phyloP scores from a whole-genome alignment of 805 yeast genomes.

The Yamadazyma scolyti region DNA sequence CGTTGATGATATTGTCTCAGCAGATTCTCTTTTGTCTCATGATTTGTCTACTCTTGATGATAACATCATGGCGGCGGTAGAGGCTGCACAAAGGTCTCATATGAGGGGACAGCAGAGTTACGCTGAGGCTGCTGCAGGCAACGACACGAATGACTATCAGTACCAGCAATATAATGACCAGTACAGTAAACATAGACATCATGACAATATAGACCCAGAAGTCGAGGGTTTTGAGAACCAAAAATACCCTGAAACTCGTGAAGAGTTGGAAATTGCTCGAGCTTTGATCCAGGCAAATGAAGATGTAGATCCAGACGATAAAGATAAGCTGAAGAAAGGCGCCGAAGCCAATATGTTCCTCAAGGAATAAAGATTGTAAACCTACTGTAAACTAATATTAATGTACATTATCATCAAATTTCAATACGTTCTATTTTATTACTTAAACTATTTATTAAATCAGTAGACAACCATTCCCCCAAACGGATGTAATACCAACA shows the following conservation, averaged over 20 bases:
- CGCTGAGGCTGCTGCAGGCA: conserved; percentile 31
- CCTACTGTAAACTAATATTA: not conserved
- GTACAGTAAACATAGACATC: conserved; percentile 6
- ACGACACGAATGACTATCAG: conserved; percentile 9
- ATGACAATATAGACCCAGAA: conserved; percentile 45
- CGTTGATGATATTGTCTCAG: conserved; percentile 33
- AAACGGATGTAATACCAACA: conserved; percentile 5
- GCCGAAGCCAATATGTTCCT: conserved; percentile 19
- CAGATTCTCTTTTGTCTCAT: conserved; percentile 26
- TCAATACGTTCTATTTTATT: not conserved
- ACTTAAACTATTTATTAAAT: conserved; percentile 1
- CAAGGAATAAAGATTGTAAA: conserved; percentile 7
- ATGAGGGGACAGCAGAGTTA: conserved; percentile 19
- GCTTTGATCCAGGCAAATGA: conserved; percentile 62
- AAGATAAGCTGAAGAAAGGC: conserved; percentile 4
- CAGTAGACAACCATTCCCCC: conserved; percentile 20
- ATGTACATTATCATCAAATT: conserved; percentile 1
- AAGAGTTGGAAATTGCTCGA: conserved; percentile 62
- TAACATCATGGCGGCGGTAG: conserved; percentile 57
- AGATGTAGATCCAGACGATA: conserved; percentile 19
- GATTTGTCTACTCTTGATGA: conserved; percentile 44
- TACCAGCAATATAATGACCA: conserved; percentile 5
- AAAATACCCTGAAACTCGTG: conserved; percentile 31
- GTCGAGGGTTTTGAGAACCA: conserved; percentile 46
- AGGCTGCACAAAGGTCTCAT: conserved; percentile 47